Base-by-base conservation (phyloP, 352 stramenopile genomes). In the Phytophthora megakarya region DNA sequence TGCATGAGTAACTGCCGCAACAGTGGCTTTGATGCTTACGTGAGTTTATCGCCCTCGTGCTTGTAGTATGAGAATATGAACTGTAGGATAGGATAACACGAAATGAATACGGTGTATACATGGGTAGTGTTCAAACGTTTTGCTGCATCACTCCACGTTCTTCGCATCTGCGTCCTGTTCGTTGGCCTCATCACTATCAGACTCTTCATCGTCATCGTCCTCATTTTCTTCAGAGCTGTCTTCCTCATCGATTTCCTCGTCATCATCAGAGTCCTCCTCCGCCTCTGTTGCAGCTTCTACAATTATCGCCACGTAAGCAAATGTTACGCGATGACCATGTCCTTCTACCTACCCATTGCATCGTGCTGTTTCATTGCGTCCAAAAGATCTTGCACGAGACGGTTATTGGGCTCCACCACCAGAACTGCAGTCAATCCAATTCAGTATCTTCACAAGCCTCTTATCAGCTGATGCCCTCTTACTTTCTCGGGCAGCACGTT, bases 311-410 rank as follows among this genome's bases (percentile, higher is more conserved):
- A 38, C 23, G 21, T 25, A 19, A 35, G n/a, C 10, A 32, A 51
- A n/a, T 5, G 2, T 28, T 37, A 23, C 1, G 10, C 12, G 5
- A 35, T 45, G 3, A 5, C 18, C 11, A 49, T 19, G 4, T 44
- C 22, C 6, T 43, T 40, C 26, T 52, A 25, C 53, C 5, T 47
- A 84, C 75, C 81, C 43, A 93, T 73, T 16, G 37, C 65, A 23
- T 78, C 67, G 8, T 86, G 80, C 55, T 83, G 80, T 66, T 83
- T 84, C 72, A 93, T 76, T 11, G 80, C 81, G 3, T 43, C 69
- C 22, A 93, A 25, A 8, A 93, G 56, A 58, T 93, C 84, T 38
- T 75, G 68, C 32, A 93, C 84, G 15, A 93, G 75, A 6, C 67
- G 47, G 48, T 92, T 91, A 6, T 76, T 47, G n/a, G 81, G 81